Conservation (phyloP, 2,329 filamentous ascomycete species). For the Pyricularia pennisetigena region DNA sequence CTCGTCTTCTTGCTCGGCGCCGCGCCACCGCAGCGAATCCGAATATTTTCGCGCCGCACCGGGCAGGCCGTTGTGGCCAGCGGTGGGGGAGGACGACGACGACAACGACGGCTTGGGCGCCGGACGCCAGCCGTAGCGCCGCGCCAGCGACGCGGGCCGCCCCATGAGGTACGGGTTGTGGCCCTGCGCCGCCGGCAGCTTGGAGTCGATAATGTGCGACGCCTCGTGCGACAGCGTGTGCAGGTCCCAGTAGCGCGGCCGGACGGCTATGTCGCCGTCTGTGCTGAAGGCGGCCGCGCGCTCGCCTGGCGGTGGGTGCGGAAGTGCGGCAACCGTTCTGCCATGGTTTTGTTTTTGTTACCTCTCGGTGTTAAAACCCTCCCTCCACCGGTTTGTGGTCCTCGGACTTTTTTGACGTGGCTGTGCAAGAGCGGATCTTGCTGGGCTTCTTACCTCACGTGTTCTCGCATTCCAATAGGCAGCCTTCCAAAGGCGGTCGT, state of each 20-base stretch:
- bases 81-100: too few species aligned
- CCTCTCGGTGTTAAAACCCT: too few species aligned
- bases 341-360: background rate
- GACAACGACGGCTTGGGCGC: background rate
- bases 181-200: background rate
- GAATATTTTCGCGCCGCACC: background rate
- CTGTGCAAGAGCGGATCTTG: background rate
- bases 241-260: background rate
- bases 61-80: background rate
- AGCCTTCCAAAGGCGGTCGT: background rate
- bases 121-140: background rate
- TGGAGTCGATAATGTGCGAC: slow-evolving; percentile 2
- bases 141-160: background rate
- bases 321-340: slow-evolving; percentile 1
- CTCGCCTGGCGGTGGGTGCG: background rate
- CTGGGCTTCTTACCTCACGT: background rate
- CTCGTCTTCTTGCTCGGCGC: background rate
- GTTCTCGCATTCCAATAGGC: slow-evolving; percentile 2
- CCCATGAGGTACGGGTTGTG: background rate
- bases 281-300: background rate
- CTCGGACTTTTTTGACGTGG: background rate
- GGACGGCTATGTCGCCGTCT: slow-evolving; percentile 2
- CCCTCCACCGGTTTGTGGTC: background rate
- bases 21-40: background rate
- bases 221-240: slow-evolving; percentile 4